Evolutionary conservation across 2,329 filamentous ascomycete genomes (phyloP).

Genomic region (Aureobasidium melanogenum): DNA sequence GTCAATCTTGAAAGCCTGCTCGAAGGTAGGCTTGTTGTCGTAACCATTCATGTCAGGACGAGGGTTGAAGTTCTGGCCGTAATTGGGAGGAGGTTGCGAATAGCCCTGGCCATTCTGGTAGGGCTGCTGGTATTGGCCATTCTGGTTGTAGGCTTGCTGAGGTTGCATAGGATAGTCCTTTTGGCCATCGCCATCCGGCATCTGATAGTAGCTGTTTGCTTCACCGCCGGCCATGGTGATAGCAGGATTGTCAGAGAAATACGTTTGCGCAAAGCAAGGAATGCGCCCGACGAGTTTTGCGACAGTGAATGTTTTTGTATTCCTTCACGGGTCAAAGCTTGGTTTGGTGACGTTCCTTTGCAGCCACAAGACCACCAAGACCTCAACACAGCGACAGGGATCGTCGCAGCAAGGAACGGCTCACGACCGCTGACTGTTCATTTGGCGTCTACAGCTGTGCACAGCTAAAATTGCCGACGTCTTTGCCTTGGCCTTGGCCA

Average conservation of each 20-base stretch:
- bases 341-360: neutral
- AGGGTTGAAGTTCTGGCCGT: slow-evolving; percentile 28
- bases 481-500: neutral
- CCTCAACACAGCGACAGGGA: neutral
- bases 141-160: slow-evolving; percentile 7
- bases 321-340: slow-evolving; percentile 1
- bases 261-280: neutral
- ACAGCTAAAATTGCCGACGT: neutral
- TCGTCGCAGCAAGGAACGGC: slow-evolving; percentile 1
- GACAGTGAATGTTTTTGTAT: slow-evolving; percentile 9
- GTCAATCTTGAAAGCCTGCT: slow-evolving; percentile 73
- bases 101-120: slow-evolving; percentile 15
- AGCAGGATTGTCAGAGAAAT: neutral
- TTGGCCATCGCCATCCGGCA: slow-evolving; percentile 15
- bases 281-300: neutral
- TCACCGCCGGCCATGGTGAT: slow-evolving; percentile 21
- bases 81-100: slow-evolving; percentile 28
- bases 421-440: neutral
- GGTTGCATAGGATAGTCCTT: slow-evolving; percentile 14
- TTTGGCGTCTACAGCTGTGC: neutral
- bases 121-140: slow-evolving; percentile 20
- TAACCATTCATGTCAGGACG: slow-evolving; percentile 18
- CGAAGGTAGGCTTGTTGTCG: slow-evolving; percentile 51
- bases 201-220: slow-evolving; percentile 32
- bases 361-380: neutral